Evolutionary conservation across 2,329 filamentous ascomycete genomes (phyloP).

Genomic region (Fusarium sp.): DNA sequence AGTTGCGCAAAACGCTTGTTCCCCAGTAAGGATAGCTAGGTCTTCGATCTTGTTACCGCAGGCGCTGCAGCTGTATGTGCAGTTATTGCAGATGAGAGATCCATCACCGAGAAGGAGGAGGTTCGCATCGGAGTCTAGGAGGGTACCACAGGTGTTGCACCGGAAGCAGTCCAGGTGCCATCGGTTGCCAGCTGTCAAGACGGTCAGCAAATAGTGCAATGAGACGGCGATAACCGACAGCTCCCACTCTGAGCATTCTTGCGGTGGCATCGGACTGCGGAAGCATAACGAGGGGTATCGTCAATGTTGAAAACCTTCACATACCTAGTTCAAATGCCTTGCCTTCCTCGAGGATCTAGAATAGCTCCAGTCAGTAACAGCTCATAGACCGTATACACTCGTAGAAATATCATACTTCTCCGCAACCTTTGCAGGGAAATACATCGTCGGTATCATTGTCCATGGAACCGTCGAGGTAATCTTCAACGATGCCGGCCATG

Average conservation of each 20-base stretch:
- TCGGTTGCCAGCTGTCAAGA: constrained; percentile 81
- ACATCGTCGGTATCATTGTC: constrained; percentile 85
- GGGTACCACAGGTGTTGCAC: constrained; percentile 93
- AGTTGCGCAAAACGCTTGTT: constrained; percentile 96
- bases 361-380: constrained; percentile 30
- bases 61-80: constrained; percentile 97
- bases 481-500: constrained; percentile 66
- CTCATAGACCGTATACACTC: background rate
- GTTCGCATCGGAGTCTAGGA: constrained; percentile 98
- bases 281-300: background rate
- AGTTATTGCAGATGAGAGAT: constrained; percentile 98
- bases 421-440: constrained; percentile 92
- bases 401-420: constrained; percentile 72
- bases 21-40: constrained; percentile 94
- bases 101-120: constrained; percentile 96
- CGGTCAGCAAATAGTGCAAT: constrained; percentile 43
- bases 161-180: constrained; percentile 99
- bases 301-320: constrained; percentile 43
- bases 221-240: constrained; percentile 6
- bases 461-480: constrained; percentile 73
- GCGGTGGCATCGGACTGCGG: constrained; percentile 3
- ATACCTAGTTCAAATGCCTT: constrained; percentile 97
- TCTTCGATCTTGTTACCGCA: constrained; percentile 99
- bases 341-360: constrained; percentile 94
- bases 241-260: constrained; percentile 25